phyloP scores from a whole-genome alignment of 140 eudicot genomes.

The Anethum foeniculum region DNA sequence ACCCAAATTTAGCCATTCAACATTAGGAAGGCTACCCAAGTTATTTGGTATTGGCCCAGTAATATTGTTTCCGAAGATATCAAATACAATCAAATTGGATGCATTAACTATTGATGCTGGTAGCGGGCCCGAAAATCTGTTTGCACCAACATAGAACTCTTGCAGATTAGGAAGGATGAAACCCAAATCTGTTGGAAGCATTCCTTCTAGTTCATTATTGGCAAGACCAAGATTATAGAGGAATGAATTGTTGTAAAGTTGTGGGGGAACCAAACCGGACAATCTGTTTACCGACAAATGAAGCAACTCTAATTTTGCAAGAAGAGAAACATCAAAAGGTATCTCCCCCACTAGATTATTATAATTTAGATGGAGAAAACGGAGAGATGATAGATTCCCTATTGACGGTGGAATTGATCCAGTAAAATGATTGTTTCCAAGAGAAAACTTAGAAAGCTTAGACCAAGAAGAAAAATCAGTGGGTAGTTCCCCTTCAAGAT shows the following conservation, averaged over 20 bases:
- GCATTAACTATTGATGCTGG: too few species aligned
- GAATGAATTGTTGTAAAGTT: slow-evolving; percentile 1
- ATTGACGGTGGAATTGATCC: not conserved
- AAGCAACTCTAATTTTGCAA: not conserved
- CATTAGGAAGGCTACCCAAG: too few species aligned
- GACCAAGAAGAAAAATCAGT: not conserved
- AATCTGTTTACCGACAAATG: not conserved
- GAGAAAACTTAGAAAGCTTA: not conserved
- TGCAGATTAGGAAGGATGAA: not conserved
- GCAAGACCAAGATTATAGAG: not conserved
- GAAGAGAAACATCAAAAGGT: not conserved
- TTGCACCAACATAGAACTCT: too few species aligned
- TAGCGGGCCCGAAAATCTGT: too few species aligned
- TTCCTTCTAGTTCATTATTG: not conserved
- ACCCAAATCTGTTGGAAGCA: not conserved
- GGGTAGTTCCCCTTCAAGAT: not conserved
- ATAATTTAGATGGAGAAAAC: not conserved
- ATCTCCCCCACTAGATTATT: not conserved
- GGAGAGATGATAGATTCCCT: not conserved
- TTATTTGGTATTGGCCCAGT: too few species aligned
- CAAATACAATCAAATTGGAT: too few species aligned
- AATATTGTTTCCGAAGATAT: too few species aligned
- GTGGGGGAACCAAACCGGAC: not conserved
- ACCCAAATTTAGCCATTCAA: too few species aligned
- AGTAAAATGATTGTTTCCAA: not conserved